Evolutionary conservation across 2,329 filamentous ascomycete genomes (phyloP), one percentile per base, ranked within the genome.

Genomic region (Aspergillus persii): DNA sequence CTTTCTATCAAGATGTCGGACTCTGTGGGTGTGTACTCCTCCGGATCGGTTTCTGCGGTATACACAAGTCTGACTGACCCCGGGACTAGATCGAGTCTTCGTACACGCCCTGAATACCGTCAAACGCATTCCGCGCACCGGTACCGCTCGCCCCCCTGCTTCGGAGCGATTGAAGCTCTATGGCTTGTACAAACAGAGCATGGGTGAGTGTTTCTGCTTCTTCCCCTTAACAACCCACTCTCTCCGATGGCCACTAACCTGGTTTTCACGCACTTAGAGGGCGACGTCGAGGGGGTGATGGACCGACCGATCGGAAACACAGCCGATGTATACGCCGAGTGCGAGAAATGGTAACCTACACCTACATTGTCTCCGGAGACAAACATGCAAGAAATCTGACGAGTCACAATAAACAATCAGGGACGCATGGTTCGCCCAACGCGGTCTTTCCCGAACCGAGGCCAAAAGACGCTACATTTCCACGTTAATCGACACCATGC

Each of bases 31-130:
- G 70, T 63, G 76, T 74, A 54, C 36, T 41, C 36, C n/a, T 41
- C 36, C 15, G 15, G 12, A 29, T 15, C 8, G 29, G 27, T 29
- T 27, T 15, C 29, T 46, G 48, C 3, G n/a, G 26, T 39, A 3
- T 47, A 5, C 23, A 29, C 1, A 6, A 3, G 15, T 44, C 27
- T 12, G 27, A 57, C 26, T 51, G 36, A 27, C 31, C 36, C 36
- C 36, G 15, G 11, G 12, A 41, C 6, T 63, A 98, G 95, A 99
- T 81, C 90, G 95, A 78, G 95, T 99, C 73, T 99, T 99, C 77
- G 94, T 96, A 76, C 94, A 99, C 86, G 95, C 95, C 66, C 89
- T 99, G 77, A 97, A 96, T 80, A 98, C 95, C 27, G 94, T 99
- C 70, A 97, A 97, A 79, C 96, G 96, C 79, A 96, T 99, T 68